These are phyloP conservation scores for Zanthoxylum bungeanum DNA, from an alignment of 345 rosid genomes.

Conservation along the genomic window DNA sequence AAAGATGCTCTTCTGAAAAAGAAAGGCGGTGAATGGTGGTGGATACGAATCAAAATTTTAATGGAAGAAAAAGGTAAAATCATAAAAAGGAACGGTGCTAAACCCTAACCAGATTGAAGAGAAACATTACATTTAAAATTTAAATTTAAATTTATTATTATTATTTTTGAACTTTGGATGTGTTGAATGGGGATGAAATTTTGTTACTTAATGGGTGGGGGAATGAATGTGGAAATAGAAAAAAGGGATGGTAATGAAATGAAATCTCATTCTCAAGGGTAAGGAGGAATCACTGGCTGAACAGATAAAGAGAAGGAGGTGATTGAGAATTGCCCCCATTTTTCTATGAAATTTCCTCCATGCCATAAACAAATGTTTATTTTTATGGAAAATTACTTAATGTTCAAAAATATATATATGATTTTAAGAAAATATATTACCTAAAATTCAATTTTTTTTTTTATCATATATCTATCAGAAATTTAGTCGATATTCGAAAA, in stretches of 20 bases:
- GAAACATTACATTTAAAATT: no score
- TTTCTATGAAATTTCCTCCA: slow-evolving; percentile 14
- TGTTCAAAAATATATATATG: no score
- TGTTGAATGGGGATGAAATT: no score
- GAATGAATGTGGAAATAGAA: not conserved
- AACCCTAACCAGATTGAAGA: slow-evolving; percentile 5
- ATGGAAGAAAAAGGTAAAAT: slow-evolving; percentile 26
- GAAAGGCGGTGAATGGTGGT: slow-evolving; percentile 12
- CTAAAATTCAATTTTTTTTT: no score
- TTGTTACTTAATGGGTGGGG: not conserved
- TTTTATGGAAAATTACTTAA: no score
- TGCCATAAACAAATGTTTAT: no score
- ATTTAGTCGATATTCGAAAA: no score
- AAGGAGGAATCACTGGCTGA: not conserved
- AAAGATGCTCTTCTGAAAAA: slow-evolving; percentile 27
- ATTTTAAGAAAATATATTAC: no score
- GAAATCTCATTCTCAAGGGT: not conserved
- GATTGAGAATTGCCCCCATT: slow-evolving; percentile 15
- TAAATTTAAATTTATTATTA: no score
- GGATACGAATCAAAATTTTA: slow-evolving; percentile 40
- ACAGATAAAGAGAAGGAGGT: not conserved
- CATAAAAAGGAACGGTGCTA: slow-evolving; percentile 29
- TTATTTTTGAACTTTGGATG: no score
- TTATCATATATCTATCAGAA: no score
- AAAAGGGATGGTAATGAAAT: not conserved